Evolutionary conservation across 1,139 yeast genomes (phyloP).

Genomic region (Candida sanyaensis): DNA sequence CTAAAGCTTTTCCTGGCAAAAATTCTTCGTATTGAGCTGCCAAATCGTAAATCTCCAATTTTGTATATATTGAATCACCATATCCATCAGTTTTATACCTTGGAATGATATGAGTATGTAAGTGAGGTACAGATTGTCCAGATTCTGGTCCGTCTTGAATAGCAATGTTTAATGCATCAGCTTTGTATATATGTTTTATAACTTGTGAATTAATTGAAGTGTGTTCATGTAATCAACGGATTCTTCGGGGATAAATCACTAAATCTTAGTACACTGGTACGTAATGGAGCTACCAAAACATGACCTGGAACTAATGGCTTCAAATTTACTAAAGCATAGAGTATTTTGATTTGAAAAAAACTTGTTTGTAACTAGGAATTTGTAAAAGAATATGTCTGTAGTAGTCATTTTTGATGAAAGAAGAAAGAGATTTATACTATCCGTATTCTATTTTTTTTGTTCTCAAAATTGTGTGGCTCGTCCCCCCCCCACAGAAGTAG

Average conservation of each 20-base stretch:
- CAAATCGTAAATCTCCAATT: constrained; percentile 52
- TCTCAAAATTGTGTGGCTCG: not conserved
- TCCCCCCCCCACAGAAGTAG: not conserved
- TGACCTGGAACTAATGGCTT: constrained; percentile 94
- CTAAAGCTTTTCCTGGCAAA: constrained; percentile 25
- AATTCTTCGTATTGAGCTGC: constrained; percentile 32
- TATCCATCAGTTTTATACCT: constrained; percentile 63
- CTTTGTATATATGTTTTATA: constrained; percentile 67
- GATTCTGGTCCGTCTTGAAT: constrained; percentile 96
- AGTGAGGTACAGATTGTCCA: constrained; percentile 92
- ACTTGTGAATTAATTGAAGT: constrained; percentile 68
- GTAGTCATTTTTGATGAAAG: not conserved
- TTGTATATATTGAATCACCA: constrained; percentile 60
- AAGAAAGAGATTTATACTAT: not conserved
- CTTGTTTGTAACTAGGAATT: constrained; percentile 66
- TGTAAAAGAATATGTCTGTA: constrained; percentile 46
- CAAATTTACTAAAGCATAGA: constrained; percentile 84
- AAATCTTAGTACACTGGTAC: constrained; percentile 59
- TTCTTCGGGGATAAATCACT: constrained; percentile 73
- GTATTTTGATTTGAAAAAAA: constrained; percentile 53
- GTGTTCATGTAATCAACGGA: constrained; percentile 75
- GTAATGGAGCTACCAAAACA: constrained; percentile 77
- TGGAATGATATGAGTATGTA: constrained; percentile 92
- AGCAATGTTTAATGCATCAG: constrained; percentile 83
- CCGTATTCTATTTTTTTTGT: not conserved